A percentile compares a stretch with the other conserved stretches of the same genome.
phyloP scores from a whole-genome alignment of 176 grass and related monocot species.

The Oryza nivara region DNA sequence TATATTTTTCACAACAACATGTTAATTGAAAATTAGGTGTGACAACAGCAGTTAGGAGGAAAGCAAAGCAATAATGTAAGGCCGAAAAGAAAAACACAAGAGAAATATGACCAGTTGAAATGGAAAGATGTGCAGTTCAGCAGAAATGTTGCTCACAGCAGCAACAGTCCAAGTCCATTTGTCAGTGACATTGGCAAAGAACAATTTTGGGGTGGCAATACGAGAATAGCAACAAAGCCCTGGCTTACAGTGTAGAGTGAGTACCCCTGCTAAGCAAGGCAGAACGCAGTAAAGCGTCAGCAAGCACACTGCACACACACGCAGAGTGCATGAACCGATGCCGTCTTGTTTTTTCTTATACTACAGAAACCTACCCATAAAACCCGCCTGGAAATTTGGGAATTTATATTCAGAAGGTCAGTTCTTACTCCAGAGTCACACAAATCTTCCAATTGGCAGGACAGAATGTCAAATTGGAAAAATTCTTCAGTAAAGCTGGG shows the following conservation, averaged over 20 bases:
- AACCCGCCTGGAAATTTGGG: background rate
- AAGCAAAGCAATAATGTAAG: background rate
- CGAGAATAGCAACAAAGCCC: background rate
- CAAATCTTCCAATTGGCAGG: background rate
- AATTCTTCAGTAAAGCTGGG: no score
- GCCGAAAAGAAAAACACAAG: background rate
- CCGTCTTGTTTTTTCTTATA: background rate
- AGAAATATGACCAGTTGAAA: background rate
- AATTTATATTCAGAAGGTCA: conserved; percentile 3
- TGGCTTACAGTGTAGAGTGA: background rate
- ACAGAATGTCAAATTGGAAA: background rate
- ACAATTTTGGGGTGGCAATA: background rate
- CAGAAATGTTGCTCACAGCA: background rate
- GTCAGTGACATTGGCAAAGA: conserved; percentile 11
- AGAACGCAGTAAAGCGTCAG: conserved; percentile 38
- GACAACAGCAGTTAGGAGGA: background rate
- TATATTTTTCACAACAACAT: background rate
- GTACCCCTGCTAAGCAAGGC: background rate
- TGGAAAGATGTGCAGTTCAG: background rate
- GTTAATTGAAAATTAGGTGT: background rate
- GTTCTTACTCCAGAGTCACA: background rate
- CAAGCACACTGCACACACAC: conserved; percentile 16
- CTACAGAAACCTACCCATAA: background rate
- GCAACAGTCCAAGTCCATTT: background rate
- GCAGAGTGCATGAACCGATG: conserved; percentile 4